Conservation (phyloP, 345 rosid genomes). For the Streptanthus diversifolius region DNA sequence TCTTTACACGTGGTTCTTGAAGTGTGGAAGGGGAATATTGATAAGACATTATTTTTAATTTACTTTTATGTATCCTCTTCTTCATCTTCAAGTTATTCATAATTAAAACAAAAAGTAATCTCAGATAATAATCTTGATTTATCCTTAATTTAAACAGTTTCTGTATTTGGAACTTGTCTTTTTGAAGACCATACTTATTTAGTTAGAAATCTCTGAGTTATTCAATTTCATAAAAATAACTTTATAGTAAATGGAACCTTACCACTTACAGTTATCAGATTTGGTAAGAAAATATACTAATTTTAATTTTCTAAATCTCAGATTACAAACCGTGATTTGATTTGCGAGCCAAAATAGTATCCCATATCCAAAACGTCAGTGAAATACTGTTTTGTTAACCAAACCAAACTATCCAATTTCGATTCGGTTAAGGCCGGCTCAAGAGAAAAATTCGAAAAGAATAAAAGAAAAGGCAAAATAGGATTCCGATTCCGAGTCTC, state of each 20-base stretch:
- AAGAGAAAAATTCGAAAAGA: not conserved
- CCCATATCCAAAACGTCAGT: no score
- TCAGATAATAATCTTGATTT: not conserved
- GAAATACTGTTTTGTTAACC: not conserved
- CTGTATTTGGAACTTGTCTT: not conserved
- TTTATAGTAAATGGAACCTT: not conserved
- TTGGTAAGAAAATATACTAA: no score
- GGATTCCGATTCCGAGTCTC: conserved; percentile 38
- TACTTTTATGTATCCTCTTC: not conserved
- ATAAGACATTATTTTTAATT: not conserved
- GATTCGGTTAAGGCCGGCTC: not conserved
- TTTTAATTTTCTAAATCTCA: not conserved
- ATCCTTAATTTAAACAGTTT: not conserved
- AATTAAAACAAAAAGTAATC: not conserved
- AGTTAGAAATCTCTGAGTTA: not conserved
- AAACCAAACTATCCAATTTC: not conserved
- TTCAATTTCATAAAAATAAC: not conserved
- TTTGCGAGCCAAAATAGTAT: no score
- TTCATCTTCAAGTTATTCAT: not conserved
- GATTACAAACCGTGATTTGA: not conserved
- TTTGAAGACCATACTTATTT: no score
- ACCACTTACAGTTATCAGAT: not conserved
- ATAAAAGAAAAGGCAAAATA: not conserved
- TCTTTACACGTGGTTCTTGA: not conserved
- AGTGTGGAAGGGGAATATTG: not conserved